Percentiles rank a stretch among this genome's conserved stretches.
These are phyloP conservation scores for Penicillium cataractarum DNA, from an alignment of 495 filamentous ascomycete genomes.

Conservation along the genomic window DNA sequence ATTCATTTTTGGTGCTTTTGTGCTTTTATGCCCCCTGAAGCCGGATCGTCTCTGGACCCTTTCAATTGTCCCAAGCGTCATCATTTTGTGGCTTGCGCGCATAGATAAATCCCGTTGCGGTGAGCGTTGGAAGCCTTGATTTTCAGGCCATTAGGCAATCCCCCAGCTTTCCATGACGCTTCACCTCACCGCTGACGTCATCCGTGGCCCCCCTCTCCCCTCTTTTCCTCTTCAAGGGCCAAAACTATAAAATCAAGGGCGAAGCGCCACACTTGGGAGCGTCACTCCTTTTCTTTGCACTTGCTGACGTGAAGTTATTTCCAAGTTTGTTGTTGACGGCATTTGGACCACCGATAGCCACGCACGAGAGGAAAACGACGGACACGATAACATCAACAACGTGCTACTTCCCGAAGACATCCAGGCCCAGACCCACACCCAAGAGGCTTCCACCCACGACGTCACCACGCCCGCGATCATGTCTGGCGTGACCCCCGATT, in stretches of 20 bases:
- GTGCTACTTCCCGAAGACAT: constrained; percentile 77
- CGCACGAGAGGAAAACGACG: constrained; percentile 78
- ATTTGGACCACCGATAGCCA: constrained; percentile 80
- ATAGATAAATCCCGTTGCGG: constrained; percentile 24
- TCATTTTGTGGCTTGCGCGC: constrained; percentile 4
- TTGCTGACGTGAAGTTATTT: neutral
- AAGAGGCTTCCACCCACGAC: constrained; percentile 36
- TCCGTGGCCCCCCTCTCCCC: constrained; percentile 19
- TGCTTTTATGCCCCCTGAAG: neutral
- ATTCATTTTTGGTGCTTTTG: constrained; percentile 6
- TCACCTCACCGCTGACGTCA: constrained; percentile 39
- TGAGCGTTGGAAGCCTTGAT: constrained; percentile 16
- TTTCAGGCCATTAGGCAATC: constrained; percentile 23
- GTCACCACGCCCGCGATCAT: constrained; percentile 52
- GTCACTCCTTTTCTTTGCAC: neutral
- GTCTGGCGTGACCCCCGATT: constrained; percentile 69
- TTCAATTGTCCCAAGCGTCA: constrained; percentile 7
- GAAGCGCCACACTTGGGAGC: neutral
- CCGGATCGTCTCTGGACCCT: constrained; percentile 1
- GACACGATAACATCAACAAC: constrained; percentile 83
- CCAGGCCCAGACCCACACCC: constrained; percentile 27
- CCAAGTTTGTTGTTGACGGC: constrained; percentile 89
- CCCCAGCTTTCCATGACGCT: constrained; percentile 35
- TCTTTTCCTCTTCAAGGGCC: constrained; percentile 7
- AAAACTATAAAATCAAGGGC: constrained; percentile 30